Base-by-base conservation (phyloP, 2,329 filamentous ascomycete genomes). In the Trichoderma oligosporum region DNA sequence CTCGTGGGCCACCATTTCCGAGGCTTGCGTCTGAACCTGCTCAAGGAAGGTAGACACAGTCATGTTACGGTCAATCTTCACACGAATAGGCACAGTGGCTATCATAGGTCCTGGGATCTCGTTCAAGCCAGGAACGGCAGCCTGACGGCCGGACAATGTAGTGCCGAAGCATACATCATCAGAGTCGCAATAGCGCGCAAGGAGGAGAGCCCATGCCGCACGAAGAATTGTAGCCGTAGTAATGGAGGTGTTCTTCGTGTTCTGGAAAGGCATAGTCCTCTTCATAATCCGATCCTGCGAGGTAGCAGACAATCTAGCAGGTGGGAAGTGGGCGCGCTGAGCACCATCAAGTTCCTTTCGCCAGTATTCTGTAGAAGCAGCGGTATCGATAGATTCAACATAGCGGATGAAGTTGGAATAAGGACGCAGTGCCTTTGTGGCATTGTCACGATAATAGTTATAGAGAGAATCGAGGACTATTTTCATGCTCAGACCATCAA, bases 211-310 rank as follows among this genome's bases (percentile, higher is more conserved):
- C 57, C 57, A 59, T 1, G 57, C 52, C 2, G 57, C 57, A 29
- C 57, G 57, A 18, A 59, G 57, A 22, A 56, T 29, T 8, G 57
- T 59, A 2, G 57, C 56, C 2, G 48, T 55, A 3, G 56, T 58
- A 4, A 47, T 22, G 11, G 56, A 41, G 25, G 31, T 39, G 9
- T 27, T 22, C 4, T 42, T 56, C 4, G 44, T 48, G 44, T 56
- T 56, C 7, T 60, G 51, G 11, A 63, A 55, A 24, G 63, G 49
- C 11, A 66, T 59, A 16, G 66, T 67, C 25, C 22, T 39, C 46
- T 35, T 46, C 46, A 42, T 27, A 1, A 36, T 35, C 4, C 18
- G 22, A 31, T 56, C 53, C 22, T 56, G 24, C 11, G 53, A 56
- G 2, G 20, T 33, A 16, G 44, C n/a, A n/a, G 53, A 56, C 7